phyloP scores from a whole-genome alignment of 2,329 filamentous ascomycete species.

The Fusarium anthophilum region DNA sequence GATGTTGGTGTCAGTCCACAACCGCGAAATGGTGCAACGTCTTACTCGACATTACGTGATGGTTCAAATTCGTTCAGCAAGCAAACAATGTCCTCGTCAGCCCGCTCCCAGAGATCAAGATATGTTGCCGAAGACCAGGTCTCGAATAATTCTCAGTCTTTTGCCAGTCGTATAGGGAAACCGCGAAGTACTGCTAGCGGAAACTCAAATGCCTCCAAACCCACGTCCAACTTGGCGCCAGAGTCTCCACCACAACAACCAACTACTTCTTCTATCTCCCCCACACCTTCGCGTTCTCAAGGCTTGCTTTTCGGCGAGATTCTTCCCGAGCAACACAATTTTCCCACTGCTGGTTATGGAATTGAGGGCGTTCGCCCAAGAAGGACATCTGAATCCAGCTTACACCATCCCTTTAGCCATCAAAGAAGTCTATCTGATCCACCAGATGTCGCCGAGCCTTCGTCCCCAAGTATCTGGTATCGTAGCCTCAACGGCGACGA shows the following conservation, averaged over 20 bases:
- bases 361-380: slow-evolving; percentile 64
- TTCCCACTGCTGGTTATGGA: slow-evolving; percentile 66
- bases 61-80: slow-evolving; percentile 36
- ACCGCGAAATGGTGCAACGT: slow-evolving; percentile 48
- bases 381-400: slow-evolving; percentile 77
- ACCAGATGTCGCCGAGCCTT: slow-evolving; percentile 62
- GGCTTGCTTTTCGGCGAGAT: slow-evolving; percentile 81
- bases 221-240: slow-evolving; percentile 47
- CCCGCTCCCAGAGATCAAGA: slow-evolving; percentile 56
- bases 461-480: slow-evolving; percentile 76
- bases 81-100: slow-evolving; percentile 36
- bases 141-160: slow-evolving; percentile 65
- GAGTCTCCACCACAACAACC: slow-evolving; percentile 49
- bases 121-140: slow-evolving; percentile 60
- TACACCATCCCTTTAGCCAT: slow-evolving; percentile 62
- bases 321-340: slow-evolving; percentile 65
- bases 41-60: slow-evolving; percentile 55
- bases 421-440: slow-evolving; percentile 66
- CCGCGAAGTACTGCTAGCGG: slow-evolving; percentile 52
- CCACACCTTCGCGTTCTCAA: slow-evolving; percentile 51
- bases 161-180: slow-evolving; percentile 67
- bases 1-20: slow-evolving; percentile 48
- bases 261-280: slow-evolving; percentile 43
- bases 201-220: slow-evolving; percentile 48
- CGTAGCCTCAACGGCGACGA: slow-evolving; percentile 48